Conservation (phyloP, 2,329 filamentous ascomycete species). For the Mycosphaerella arachidis region DNA sequence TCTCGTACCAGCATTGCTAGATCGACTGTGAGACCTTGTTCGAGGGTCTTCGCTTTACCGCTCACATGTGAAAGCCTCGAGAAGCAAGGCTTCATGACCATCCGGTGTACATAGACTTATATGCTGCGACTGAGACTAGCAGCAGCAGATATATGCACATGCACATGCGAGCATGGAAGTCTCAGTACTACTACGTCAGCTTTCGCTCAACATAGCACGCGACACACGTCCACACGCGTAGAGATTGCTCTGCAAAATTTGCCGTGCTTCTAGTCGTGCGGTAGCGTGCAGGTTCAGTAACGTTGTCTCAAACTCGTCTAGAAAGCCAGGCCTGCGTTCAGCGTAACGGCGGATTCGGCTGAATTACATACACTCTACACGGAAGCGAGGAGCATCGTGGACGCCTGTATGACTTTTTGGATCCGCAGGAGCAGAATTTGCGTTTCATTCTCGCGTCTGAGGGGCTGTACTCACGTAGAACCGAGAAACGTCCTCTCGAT, state of each 20-base stretch:
- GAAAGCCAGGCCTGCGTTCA: constrained; percentile 10
- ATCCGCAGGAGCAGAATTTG: constrained; percentile 16
- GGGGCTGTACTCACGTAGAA: constrained; percentile 14
- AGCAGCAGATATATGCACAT: constrained; percentile 8
- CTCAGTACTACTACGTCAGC: constrained; percentile 11
- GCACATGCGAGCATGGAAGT: constrained; percentile 10
- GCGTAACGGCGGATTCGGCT: constrained; percentile 13
- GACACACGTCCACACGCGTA: constrained; percentile 18
- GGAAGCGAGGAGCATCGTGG: constrained; percentile 8
- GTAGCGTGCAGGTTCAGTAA: constrained; percentile 14
- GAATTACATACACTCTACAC: not conserved
- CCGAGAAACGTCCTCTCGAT: constrained; percentile 12
- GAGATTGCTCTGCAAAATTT: constrained; percentile 14
- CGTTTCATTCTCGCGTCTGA: constrained; percentile 16
- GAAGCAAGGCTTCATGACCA: constrained; percentile 13
- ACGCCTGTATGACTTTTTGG: constrained; percentile 16
- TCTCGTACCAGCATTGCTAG: not conserved
- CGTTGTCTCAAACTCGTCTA: constrained; percentile 6
- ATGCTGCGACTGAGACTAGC: constrained; percentile 13
- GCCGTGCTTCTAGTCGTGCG: constrained; percentile 16
- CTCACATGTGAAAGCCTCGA: constrained; percentile 9
- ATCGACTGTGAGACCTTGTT: not conserved
- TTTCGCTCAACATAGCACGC: constrained; percentile 13
- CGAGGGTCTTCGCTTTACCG: constrained; percentile 3
- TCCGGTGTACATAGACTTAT: constrained; percentile 5